phyloP scores from a whole-genome alignment of 352 stramenopile genomes.

The Pythium biforme region DNA sequence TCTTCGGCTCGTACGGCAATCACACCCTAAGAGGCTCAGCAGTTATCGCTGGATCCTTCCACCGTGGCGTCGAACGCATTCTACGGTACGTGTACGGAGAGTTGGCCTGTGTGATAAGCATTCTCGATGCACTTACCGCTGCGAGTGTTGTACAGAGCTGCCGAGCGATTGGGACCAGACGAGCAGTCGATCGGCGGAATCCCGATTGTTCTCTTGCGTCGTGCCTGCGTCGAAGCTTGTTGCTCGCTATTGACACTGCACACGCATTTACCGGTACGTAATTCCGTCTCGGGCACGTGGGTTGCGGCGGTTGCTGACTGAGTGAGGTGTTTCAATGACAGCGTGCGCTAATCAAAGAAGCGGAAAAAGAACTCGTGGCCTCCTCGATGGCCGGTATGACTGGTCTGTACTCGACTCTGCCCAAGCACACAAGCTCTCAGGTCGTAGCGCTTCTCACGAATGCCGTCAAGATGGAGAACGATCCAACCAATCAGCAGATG shows the following conservation, averaged over 20 bases:
- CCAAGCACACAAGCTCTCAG: constrained; percentile 85
- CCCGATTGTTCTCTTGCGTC: constrained; percentile 65
- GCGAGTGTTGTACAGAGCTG: constrained; percentile 17
- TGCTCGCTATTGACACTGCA: constrained; percentile 82
- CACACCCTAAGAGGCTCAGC: constrained; percentile 76
- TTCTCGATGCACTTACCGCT: constrained; percentile 8
- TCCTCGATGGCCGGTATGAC: constrained; percentile 61
- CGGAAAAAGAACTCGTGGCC: constrained; percentile 66
- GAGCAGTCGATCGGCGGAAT: constrained; percentile 74
- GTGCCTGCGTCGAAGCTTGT: constrained; percentile 78
- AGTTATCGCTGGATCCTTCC: constrained; percentile 77
- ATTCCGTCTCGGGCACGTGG: too few species aligned
- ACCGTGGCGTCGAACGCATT: constrained; percentile 77
- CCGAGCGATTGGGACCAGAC: constrained; percentile 32
- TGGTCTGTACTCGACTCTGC: constrained; percentile 75
- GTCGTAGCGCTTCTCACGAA: constrained; percentile 82
- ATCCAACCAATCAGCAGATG: constrained; percentile 89
- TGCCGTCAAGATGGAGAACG: constrained; percentile 75
- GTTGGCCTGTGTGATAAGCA: background rate
- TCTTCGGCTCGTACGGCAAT: constrained; percentile 81
- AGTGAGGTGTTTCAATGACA: constrained; percentile 19
- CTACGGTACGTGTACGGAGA: constrained; percentile 47
- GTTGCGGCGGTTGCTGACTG: background rate
- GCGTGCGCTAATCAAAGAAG: constrained; percentile 76
- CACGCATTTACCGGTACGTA: constrained; percentile 67